Evolutionary conservation across 805 yeast species (phyloP), one percentile per base, ranked within the genome.

Genomic region (Kodamaea laetipori): DNA sequence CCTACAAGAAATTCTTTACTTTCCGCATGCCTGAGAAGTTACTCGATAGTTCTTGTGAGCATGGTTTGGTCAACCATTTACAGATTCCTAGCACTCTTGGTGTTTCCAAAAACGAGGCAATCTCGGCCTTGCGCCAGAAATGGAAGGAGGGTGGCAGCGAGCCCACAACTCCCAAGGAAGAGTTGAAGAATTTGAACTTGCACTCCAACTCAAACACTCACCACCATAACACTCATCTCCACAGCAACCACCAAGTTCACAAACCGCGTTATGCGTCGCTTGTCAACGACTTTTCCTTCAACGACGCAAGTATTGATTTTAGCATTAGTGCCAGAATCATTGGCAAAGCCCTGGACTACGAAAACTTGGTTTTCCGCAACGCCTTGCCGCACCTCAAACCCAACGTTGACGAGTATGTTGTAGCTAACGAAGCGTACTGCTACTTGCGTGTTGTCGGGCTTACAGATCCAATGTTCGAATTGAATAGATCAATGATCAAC

Each of bases 1-100:
- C 64, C 6, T 70, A 70, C 45, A 70, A 69, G 50, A 67, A 67
- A 48, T 69, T 67, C 48, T 70, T 69, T 51, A 58, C 67, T 6
- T 70, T 70, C 53, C 64, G 60, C 36, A 39, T 70, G 10, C 75
- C 75, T 0, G 66, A 60, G 42, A 63, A 60, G 38, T 50, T 68
- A 23, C 52, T 69, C 16, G 74, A 69, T 36, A 57, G 62, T 45
- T 39, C 55, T 9, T 69, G 74, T 54, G 58, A 55, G 8, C 74
- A 69, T 50, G 56, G 62, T 18, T 54, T 67, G 15, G 62, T 62
- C 8, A 63, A 65, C 38, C 75, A 69, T 52, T 51, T 68, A 17
- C 69, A 64, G 44, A 41, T 69, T 9, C 69, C 69, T 0, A 69
- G 70, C 4, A 60, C 69, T 3, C 42, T 66, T 23, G 73, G 75